Base-by-base conservation (phyloP, 768 basidiomycete genomes). In the Punctularia strigosozonata region DNA sequence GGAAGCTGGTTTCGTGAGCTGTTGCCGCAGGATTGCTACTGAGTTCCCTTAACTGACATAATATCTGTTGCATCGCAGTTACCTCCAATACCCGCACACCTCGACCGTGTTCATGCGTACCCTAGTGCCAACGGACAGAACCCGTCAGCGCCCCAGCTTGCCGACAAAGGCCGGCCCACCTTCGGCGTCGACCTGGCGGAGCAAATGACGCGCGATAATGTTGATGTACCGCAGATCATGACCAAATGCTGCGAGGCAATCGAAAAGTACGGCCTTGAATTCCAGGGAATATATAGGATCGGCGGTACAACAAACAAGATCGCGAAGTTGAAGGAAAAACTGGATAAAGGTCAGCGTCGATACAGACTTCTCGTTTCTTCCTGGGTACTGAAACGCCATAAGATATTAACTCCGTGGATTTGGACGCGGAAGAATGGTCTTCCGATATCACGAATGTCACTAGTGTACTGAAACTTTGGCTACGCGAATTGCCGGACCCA, bases 371-470 rank as follows among this genome's bases (percentile, higher is more conserved):
- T 26, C 49, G 40, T 26, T 25, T 14, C 43, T 10, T 34, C 33
- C 20, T 41, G 19, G 40, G 15, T 39, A 18, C 6, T 31, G 6
- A 31, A 19, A 7, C 14, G 14, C 6, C 17, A 13, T 13, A 46
- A 80, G 94, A 97, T 57, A 60, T 97, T 34, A 86, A 95, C 14
- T 68, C 77, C 1, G 85, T 91, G 25, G 81, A 98, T 59, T 66
- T 99, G 37, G 77, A 90, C 54, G 68, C 80, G 5, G 75, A 84
- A 4, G 94, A 98, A 56, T 91, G 91, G 86, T 75, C 84, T 24
- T 70, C 77, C 14, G 95, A 99, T 56, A 91, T 98, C 61, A 97
- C 94, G 63, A 90, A 87, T 43, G 83, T 98, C 37, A 73, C 95
- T n/a, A 86, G 89, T 41, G 87, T 81, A 18, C 65, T 97, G 45